Evolutionary conservation across 2,329 filamentous ascomycete species (phyloP).

Genomic region (Talaromyces islandicus): DNA sequence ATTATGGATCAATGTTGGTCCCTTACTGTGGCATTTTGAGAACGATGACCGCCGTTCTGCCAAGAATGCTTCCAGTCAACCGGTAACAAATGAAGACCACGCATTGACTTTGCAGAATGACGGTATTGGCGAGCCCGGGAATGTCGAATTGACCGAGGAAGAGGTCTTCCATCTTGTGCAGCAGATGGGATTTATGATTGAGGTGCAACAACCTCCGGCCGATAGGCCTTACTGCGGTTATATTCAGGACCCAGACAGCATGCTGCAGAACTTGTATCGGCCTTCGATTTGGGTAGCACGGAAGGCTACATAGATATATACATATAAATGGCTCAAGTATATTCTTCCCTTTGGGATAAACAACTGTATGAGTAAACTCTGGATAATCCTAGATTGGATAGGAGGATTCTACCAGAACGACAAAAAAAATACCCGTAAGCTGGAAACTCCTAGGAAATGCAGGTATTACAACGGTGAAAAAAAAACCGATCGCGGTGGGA

Average conservation of each 20-base stretch:
- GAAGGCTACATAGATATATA: constrained; percentile 44
- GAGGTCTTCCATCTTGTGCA: constrained; percentile 75
- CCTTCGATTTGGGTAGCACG: constrained; percentile 81
- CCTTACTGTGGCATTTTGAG: constrained; percentile 93
- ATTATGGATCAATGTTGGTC: constrained; percentile 82
- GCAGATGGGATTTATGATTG: constrained; percentile 69
- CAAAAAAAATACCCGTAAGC: no score
- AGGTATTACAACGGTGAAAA: no score
- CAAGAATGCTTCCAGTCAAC: constrained; percentile 24
- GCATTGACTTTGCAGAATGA: constrained; percentile 17
- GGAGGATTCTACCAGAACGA: no score
- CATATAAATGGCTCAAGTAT: neutral
- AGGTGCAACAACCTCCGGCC: constrained; percentile 54
- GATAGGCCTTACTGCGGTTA: constrained; percentile 61
- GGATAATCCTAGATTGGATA: no score
- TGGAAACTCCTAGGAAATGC: no score
- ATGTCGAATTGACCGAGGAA: constrained; percentile 82
- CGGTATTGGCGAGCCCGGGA: constrained; percentile 83
- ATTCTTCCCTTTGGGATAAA: neutral
- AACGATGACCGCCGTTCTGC: constrained; percentile 38
- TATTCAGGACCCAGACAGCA: constrained; percentile 76
- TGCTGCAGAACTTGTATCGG: constrained; percentile 77
- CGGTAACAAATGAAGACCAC: constrained; percentile 38
- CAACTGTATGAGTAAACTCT: neutral
- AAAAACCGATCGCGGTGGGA: no score